These are phyloP conservation scores for Beauveria bassiana DNA, from an alignment of 2,329 filamentous ascomycete species.

Conservation along the genomic window DNA sequence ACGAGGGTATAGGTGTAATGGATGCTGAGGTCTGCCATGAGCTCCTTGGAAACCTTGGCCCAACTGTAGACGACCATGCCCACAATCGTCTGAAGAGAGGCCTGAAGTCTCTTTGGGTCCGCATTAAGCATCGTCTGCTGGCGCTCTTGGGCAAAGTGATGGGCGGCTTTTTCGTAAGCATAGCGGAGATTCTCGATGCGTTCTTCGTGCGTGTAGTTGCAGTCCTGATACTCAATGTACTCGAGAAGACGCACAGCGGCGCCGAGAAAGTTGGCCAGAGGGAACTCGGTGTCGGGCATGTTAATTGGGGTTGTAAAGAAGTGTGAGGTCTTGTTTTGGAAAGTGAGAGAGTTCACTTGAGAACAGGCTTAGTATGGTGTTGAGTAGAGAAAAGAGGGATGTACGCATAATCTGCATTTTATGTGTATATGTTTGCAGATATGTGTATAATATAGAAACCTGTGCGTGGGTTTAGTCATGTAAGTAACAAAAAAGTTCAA, in stretches of 20 bases:
- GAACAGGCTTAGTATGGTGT: no score
- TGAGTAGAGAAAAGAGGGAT: no score
- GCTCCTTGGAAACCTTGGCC: conserved; percentile 16
- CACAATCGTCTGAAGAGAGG: conserved; percentile 18
- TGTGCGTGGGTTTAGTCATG: no score
- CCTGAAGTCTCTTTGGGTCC: conserved; percentile 12
- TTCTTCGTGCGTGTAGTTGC: conserved; percentile 14
- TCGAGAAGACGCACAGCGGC: conserved; percentile 14
- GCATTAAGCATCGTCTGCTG: conserved; percentile 11
- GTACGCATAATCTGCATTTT: no score
- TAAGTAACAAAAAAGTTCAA: no score
- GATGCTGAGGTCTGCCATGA: conserved; percentile 17
- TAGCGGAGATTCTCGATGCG: conserved; percentile 13
- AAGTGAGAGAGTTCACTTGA: no score
- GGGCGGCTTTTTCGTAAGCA: conserved; percentile 14
- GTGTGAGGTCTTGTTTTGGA: not conserved
- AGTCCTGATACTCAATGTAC: conserved; percentile 15
- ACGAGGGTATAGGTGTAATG: conserved; percentile 17
- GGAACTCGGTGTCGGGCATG: not conserved
- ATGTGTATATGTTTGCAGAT: no score
- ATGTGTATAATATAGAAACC: no score
- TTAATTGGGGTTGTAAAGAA: not conserved
- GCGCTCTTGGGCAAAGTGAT: conserved; percentile 15
- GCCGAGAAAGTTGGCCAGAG: conserved; percentile 7
- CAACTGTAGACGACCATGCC: conserved; percentile 24